Base-by-base conservation (phyloP, 2,329 filamentous ascomycete species). In the Dryadomyces quercivorus region DNA sequence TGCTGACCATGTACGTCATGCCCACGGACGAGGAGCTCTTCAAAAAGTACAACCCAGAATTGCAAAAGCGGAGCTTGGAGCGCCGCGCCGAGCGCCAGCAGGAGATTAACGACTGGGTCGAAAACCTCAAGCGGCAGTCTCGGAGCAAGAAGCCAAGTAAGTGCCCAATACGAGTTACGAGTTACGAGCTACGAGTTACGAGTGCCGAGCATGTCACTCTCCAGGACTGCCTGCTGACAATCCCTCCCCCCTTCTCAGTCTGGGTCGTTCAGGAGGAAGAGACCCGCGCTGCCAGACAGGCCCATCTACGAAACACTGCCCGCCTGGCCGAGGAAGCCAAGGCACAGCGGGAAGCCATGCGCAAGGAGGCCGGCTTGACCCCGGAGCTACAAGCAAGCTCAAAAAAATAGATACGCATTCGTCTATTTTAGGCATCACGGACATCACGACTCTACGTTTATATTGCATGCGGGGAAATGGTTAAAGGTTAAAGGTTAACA, bases 11-110 rank as follows among this genome's bases (percentile, higher is more conserved):
- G 70, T 95, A 83, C 68, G 72, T 94, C 49, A 80, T 80, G 48
- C 93, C 93, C 2, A 85, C 86, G 13, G 90, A 96, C 62, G 93
- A 96, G 69, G 90, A 97, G 72, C 78, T 98, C 45, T 90, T 94
- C 75, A 76, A 88, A 73, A 82, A 78, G 69, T 97, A 97, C 73
- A 97, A 92, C 69, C 92, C 92, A 0, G 93, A 97, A 38, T 78
- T 98, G n/a, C 87, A 93, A 66, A 87, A 88, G 68, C 81, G 86
- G 64, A 90, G 87, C 58, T 73, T 95, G n/a, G 90, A 91, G 68
- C 80, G 84, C 56, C 80, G 89, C 18, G 76, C 85, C 56, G 81
- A 86, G 66, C 80, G 80, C 57, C 82, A 93, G 65, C 78, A 91
- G 69, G 90, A 96, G 56, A 95, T 95, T 63, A 87, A 96, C 65